Evolutionary conservation across 768 basidiomycete genomes (phyloP).

Genomic region (Lyophyllum decastes): DNA sequence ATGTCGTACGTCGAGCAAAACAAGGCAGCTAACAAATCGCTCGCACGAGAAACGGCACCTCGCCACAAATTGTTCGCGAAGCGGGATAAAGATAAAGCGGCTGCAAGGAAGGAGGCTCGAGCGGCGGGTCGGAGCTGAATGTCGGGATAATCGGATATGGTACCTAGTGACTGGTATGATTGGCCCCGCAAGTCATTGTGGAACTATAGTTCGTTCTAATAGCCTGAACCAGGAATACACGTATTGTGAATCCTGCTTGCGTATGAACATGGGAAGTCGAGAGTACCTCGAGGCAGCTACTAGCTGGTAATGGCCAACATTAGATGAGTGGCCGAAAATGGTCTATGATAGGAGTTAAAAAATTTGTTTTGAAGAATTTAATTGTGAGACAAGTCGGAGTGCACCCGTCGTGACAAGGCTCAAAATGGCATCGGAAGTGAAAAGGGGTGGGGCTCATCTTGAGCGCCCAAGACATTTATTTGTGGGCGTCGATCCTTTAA

Average conservation of each 20-base stretch:
- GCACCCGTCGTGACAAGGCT: neutral
- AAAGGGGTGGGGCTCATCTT: conserved; percentile 5
- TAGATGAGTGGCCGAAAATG: conserved; percentile 4
- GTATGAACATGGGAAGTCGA: neutral
- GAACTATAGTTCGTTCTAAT: conserved; percentile 2
- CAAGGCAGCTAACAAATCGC: conserved; percentile 84
- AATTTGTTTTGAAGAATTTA: neutral
- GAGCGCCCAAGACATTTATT: neutral
- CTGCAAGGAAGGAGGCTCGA: conserved; percentile 46
- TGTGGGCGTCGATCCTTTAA: neutral
- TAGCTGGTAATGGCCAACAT: neutral
- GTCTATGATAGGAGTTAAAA: conserved; percentile 12
- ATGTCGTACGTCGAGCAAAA: conserved; percentile 95
- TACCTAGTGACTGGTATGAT: conserved; percentile 9
- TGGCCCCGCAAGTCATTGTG: conserved; percentile 2
- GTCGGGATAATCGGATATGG: conserved; percentile 19
- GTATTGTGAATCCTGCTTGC: neutral
- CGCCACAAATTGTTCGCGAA: conserved; percentile 83
- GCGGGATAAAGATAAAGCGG: conserved; percentile 75
- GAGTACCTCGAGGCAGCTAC: neutral
- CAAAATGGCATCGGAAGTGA: conserved; percentile 5
- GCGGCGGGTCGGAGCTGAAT: conserved; percentile 20
- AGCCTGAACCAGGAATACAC: neutral
- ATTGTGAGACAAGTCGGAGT: conserved; percentile 17
- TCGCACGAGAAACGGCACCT: conserved; percentile 54